Base-by-base conservation (phyloP, 495 filamentous ascomycete genomes). In the Xylaria nigripes region DNA sequence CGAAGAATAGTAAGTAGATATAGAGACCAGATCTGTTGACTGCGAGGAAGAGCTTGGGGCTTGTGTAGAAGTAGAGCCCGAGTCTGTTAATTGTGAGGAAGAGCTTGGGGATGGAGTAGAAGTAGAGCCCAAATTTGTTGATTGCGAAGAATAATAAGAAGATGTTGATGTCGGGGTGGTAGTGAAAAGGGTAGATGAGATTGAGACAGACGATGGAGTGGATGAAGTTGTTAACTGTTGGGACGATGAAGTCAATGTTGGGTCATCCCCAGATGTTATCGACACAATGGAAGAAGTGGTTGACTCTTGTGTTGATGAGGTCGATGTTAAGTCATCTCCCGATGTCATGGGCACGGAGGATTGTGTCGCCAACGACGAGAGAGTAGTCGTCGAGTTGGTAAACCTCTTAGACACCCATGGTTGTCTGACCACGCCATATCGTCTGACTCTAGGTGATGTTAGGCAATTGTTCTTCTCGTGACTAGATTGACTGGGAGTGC, bases 381-480 rank as follows among this genome's bases (percentile, higher is more conserved):
- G 21, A 32, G 46, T 49, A 41, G 43, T 57, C 12, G 51, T 46
- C 29, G 59, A 58, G 50, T 64, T 62, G 25, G 54, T 54, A 10
- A 59, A 61, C 30, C 36, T 61, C 40, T 57, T 59, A 32, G 36
- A 22, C 36, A 59, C 47, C 34, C 45, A 57, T 36, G 61, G 55
- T 4, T 51, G 19, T 43, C 48, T 51, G 7, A 6, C 36, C n/a
- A 43, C 45, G 43, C 56, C 50, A 51, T 55, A 21, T 45, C 52
- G 55, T 60, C 51, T 55, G 25, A 51, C 45, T 48, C 61, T 66
- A 38, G 27, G 40, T 32, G 1, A 30, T 50, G 34, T 66, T 57
- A 66, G 61, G 45, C 15, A 48, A 42, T 19, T 34, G 24, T 42
- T 36, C 15, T 10, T 23, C 4, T 18, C 24, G 9, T 15, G n/a